These are phyloP conservation scores for Kandelia obovata DNA, from an alignment of 345 rosid genomes.

Conservation along the genomic window DNA sequence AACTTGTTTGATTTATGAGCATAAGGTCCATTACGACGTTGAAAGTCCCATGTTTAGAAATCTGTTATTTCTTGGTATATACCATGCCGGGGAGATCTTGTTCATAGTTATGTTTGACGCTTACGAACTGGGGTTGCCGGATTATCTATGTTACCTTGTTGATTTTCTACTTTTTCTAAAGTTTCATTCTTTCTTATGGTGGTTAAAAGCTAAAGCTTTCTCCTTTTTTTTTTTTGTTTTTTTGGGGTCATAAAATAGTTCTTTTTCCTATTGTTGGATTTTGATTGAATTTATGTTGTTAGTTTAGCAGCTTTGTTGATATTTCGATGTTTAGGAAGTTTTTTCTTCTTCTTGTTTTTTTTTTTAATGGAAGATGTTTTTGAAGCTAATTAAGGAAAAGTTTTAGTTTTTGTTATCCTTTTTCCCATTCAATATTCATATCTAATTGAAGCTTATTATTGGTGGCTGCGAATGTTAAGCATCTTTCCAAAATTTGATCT, in stretches of 20 bases:
- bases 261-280: not conserved
- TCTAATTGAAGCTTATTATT: slow-evolving; percentile 17
- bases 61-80: not conserved
- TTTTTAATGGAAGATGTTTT: not conserved
- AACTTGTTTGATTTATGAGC: not conserved
- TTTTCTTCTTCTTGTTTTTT: no score
- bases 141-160: not conserved
- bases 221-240: not conserved
- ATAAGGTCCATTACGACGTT: not conserved
- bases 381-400: slow-evolving; percentile 1
- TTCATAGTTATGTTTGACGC: not conserved
- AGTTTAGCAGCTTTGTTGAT: not conserved
- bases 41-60: not conserved
- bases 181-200: not conserved
- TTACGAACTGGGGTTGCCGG: not conserved
- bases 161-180: not conserved
- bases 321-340: slow-evolving; percentile 5
- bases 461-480: not conserved
- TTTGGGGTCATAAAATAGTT: not conserved
- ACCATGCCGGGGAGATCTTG: not conserved
- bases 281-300: not conserved
- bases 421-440: slow-evolving; percentile 5
- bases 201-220: not conserved
- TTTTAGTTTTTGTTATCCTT: slow-evolving; percentile 9
- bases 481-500: slow-evolving; percentile 15